phyloP scores from a whole-genome alignment of 441 rosid species.

The Gossypium lobatum region DNA sequence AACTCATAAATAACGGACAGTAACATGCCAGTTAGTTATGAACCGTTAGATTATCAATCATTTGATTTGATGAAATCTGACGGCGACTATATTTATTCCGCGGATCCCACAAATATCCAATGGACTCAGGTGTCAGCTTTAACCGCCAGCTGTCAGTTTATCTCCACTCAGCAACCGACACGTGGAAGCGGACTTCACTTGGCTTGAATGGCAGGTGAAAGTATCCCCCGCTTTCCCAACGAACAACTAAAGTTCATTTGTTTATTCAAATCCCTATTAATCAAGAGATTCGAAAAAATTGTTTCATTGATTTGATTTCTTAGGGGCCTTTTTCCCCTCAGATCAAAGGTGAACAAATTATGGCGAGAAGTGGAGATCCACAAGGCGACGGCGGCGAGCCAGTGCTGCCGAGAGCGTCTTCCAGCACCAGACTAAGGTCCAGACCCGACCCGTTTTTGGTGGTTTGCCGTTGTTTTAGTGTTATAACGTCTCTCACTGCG shows the following conservation, averaged over 20 bases:
- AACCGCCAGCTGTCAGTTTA: conserved; percentile 11
- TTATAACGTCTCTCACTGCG: conserved; percentile 59
- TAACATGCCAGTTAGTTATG: too few species aligned
- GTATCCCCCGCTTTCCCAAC: conserved; percentile 27
- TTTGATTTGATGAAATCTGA: not conserved
- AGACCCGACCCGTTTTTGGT: conserved; percentile 62
- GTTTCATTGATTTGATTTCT: not conserved
- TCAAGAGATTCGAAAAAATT: not conserved
- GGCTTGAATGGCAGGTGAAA: conserved; percentile 33
- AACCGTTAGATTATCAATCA: too few species aligned
- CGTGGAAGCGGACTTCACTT: not conserved
- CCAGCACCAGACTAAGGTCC: conserved; percentile 24
- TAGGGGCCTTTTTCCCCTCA: not conserved
- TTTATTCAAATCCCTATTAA: not conserved
- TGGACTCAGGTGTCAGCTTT: not conserved
- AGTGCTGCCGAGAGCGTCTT: conserved; percentile 7
- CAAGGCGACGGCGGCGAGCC: conserved; percentile 28
- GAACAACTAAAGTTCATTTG: not conserved
- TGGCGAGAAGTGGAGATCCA: conserved; percentile 27
- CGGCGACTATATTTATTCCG: not conserved
- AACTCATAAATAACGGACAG: too few species aligned
- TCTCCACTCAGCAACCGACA: not conserved
- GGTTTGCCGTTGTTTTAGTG: conserved; percentile 68
- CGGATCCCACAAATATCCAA: not conserved
- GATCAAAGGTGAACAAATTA: conserved; percentile 5